phyloP scores from a whole-genome alignment of 805 yeast genomes.

The Ogataea paraovalis region DNA sequence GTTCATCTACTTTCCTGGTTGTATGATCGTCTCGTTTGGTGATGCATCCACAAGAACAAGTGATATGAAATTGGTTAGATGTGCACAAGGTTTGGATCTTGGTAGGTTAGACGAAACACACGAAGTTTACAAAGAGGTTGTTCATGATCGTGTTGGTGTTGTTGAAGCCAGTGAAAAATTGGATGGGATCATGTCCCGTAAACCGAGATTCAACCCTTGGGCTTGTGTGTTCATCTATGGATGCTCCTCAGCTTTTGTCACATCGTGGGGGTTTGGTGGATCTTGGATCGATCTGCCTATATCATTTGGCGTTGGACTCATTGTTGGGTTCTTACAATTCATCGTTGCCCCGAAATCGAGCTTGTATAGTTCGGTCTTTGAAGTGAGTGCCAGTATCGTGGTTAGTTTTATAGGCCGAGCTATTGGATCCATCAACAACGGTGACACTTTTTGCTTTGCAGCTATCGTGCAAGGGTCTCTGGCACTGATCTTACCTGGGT shows the following conservation, averaged over 20 bases:
- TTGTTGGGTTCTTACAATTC: constrained; percentile 82
- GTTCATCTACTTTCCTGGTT: constrained; percentile 88
- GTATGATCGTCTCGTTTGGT: constrained; percentile 92
- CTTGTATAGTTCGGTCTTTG: constrained; percentile 85
- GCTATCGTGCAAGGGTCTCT: constrained; percentile 87
- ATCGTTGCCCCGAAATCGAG: constrained; percentile 78
- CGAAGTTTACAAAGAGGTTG: constrained; percentile 78
- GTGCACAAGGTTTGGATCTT: constrained; percentile 83
- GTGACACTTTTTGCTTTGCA: constrained; percentile 73
- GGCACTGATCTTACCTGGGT: constrained; percentile 91
- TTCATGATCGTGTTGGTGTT: constrained; percentile 84
- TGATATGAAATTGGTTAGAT: constrained; percentile 84
- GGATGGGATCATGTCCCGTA: constrained; percentile 59
- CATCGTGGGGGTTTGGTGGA: constrained; percentile 84
- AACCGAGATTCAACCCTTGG: constrained; percentile 69
- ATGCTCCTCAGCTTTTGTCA: constrained; percentile 71
- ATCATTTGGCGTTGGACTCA: constrained; percentile 69
- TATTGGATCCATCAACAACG: constrained; percentile 71
- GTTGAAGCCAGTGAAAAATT: constrained; percentile 77
- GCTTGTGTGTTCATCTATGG: constrained; percentile 77
- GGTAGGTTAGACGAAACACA: constrained; percentile 80
- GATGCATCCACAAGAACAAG: constrained; percentile 93
- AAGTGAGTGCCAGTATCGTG: constrained; percentile 84
- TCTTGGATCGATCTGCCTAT: constrained; percentile 89
- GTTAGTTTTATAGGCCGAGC: constrained; percentile 87